Evolutionary conservation across 257 asterid species (phyloP), one percentile per base, ranked within the genome.

Genomic region (Penstemon eatonii): DNA sequence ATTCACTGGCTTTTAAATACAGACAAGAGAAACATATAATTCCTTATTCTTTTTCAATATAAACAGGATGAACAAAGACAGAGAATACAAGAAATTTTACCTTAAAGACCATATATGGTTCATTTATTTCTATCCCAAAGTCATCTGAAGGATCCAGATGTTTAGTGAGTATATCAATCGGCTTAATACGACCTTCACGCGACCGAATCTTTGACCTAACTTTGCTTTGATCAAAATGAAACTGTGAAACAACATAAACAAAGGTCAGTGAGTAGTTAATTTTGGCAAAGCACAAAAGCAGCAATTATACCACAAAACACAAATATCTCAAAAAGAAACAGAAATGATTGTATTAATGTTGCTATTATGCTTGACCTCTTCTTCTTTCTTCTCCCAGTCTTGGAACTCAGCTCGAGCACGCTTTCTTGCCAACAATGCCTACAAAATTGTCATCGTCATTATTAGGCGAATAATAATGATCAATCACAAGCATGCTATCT

Each of bases 361-460:
- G 60, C 56, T 7, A 65, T n/a, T 19, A 61, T 49, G 36, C 10
- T 67, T 15, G 70, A 86, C 96, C 88, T 93, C 99, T 68, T 93
- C 99, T 77, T 93, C 99, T 75, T 90, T 93, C 91, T 93, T 93
- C 84, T 93, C 99, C 99, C 97, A 93, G 74, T 93, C 99, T 6
- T 93, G 96, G 71, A 87, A 90, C 84, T 93, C 99, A 11, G 99
- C 99, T 44, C 96, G 88, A 42, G 97, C 99, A 25, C 97, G 92
- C 80, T 93, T 97, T 78, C 99, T 84, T 8, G 96, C 97, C 79
- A 93, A 69, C 79, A 88, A 62, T 44, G 95, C 93, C 96, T 87
- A 68, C 38, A 51, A 72, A 76, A 64, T 39, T 15, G 58, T 63
- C 63, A 63, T 62, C 58, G 55, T 19, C 40, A 25, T 43, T 60